Evolutionary conservation across 352 stramenopile species (phyloP).

Genomic region (Pythium sp.): DNA sequence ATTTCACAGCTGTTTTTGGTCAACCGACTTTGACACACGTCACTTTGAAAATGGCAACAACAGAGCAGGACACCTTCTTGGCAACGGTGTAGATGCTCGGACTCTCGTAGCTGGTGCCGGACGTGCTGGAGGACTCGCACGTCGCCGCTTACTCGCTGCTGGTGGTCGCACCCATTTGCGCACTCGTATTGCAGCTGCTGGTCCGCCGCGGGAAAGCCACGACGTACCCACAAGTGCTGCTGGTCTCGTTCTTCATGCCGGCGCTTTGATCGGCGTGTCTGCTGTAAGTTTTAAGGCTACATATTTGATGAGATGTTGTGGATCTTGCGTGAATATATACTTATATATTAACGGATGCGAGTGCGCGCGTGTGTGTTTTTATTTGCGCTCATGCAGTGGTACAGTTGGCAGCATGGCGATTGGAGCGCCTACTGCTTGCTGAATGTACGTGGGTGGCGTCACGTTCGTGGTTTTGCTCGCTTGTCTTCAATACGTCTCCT

Average conservation of each 20-base stretch:
- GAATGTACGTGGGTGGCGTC: conserved; percentile 12
- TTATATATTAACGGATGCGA: background rate
- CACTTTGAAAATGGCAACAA: background rate
- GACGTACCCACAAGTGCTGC: conserved; percentile 38
- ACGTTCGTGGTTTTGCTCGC: conserved; percentile 15
- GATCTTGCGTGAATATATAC: background rate
- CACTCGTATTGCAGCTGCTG: conserved; percentile 33
- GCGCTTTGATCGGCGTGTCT: conserved; percentile 37
- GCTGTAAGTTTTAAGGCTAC: conserved; percentile 21
- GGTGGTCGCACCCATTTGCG: conserved; percentile 37
- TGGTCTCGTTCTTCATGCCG: conserved; percentile 42
- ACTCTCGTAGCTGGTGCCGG: conserved; percentile 43
- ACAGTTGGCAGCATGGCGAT: conserved; percentile 21
- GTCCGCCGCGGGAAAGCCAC: conserved; percentile 39
- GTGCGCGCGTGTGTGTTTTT: background rate
- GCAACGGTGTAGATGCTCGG: conserved; percentile 11
- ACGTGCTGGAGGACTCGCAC: conserved; percentile 44
- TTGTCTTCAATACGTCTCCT: background rate
- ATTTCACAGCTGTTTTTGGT: no score
- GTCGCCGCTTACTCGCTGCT: conserved; percentile 43
- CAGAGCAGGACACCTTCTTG: background rate
- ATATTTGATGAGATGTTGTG: background rate
- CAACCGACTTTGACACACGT: conserved; percentile 8
- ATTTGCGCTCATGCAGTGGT: conserved; percentile 14
- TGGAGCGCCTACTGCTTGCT: conserved; percentile 25